Evolutionary conservation across 2,329 filamentous ascomycete genomes (phyloP).

Genomic region (Calonectria honghensis): DNA sequence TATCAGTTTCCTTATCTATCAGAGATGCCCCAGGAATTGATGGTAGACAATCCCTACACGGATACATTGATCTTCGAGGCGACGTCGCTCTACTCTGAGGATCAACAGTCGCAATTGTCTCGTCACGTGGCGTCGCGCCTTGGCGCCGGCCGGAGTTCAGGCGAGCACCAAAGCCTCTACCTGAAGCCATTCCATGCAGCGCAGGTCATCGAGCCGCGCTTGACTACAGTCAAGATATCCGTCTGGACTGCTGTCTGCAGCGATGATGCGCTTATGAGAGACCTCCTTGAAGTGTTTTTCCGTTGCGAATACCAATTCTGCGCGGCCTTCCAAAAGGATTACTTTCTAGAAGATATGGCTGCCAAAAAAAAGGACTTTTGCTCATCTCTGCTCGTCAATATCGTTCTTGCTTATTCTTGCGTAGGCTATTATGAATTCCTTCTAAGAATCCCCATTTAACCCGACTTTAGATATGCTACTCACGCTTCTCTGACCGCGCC

Average conservation of each 20-base stretch:
- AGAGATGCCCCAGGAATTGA: slow-evolving; percentile 46
- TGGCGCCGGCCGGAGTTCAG: not conserved
- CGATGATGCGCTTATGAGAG: slow-evolving; percentile 61
- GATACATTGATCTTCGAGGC: slow-evolving; percentile 54
- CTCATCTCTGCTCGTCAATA: slow-evolving; percentile 63
- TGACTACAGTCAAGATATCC: slow-evolving; percentile 57
- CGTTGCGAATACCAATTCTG: slow-evolving; percentile 62
- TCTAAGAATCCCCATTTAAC: not conserved
- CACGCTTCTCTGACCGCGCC: slow-evolving; percentile 52
- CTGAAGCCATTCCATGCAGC: slow-evolving; percentile 62
- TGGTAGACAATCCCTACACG: slow-evolving; percentile 54
- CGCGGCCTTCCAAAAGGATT: slow-evolving; percentile 62
- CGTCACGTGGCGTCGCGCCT: not conserved
- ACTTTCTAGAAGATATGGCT: slow-evolving; percentile 63
- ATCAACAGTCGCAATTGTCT: not conserved
- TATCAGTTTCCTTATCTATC: slow-evolving; percentile 62
- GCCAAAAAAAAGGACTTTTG: slow-evolving; percentile 58
- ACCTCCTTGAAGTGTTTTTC: slow-evolving; percentile 54
- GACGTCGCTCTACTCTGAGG: slow-evolving; percentile 36
- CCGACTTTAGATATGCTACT: slow-evolving; percentile 56
- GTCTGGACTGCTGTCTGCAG: slow-evolving; percentile 61
- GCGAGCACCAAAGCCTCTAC: slow-evolving; percentile 52
- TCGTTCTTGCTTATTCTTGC: slow-evolving; percentile 60
- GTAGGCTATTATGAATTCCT: slow-evolving; percentile 52
- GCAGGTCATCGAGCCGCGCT: slow-evolving; percentile 57